phyloP scores from a whole-genome alignment of 805 yeast genomes.

The Starmera pachycereana region DNA sequence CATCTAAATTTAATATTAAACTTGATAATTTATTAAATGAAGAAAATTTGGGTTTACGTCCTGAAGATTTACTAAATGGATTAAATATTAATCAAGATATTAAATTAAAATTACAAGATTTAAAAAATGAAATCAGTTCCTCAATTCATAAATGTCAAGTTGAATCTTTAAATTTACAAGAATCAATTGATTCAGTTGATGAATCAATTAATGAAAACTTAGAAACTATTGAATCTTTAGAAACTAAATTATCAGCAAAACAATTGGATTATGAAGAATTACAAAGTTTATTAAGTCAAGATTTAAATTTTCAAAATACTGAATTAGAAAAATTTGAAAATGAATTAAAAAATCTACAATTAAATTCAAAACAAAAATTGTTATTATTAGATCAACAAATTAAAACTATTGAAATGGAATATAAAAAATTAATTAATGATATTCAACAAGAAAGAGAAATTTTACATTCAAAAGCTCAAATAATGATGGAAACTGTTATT shows the following conservation, averaged over 20 bases:
- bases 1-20: constrained; percentile 28
- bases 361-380: constrained; percentile 37
- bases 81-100: constrained; percentile 27
- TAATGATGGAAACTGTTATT: constrained; percentile 48
- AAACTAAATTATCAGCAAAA: constrained; percentile 41
- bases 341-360: constrained; percentile 41
- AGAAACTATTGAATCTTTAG: constrained; percentile 46
- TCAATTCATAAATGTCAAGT: constrained; percentile 44
- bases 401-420: constrained; percentile 41
- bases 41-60: constrained; percentile 34
- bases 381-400: constrained; percentile 38
- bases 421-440: constrained; percentile 38
- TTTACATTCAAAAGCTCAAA: constrained; percentile 43
- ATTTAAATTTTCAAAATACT: constrained; percentile 42
- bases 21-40: constrained; percentile 30
- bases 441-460: constrained; percentile 35
- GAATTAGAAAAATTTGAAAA: constrained; percentile 57
- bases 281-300: constrained; percentile 42
- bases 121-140: constrained; percentile 36
- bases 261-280: constrained; percentile 47
- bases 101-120: constrained; percentile 26
- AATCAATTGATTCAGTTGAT: constrained; percentile 42
- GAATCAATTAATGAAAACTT: constrained; percentile 48
- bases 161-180: constrained; percentile 46
- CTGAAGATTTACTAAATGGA: constrained; percentile 28